Evolutionary conservation across 129 eudicot species (phyloP), one percentile per base, ranked within the genome.

Genomic region (Centella asiatica): DNA sequence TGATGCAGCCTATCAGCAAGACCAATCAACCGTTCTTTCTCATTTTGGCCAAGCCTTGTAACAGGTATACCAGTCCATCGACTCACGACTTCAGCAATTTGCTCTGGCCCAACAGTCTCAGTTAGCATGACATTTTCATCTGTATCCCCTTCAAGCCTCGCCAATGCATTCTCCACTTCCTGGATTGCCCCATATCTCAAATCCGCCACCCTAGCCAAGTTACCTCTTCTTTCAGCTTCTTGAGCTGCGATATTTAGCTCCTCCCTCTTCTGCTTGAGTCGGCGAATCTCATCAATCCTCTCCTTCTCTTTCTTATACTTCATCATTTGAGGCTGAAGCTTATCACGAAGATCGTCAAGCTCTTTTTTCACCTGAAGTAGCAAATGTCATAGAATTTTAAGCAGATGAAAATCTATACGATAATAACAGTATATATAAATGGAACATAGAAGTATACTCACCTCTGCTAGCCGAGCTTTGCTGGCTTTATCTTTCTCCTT

Each of bases 61-160:
- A 92, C 99, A 0, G 99, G 99, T 24, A 92, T 92, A 24, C 98
- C 98, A 20, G 98, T 87, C 99, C 99, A 92, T 0, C 99, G 86
- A 61, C 99, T 87, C 57, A 92, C 99, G 11, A 92, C 96, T 70
- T 92, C 99, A 12, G 99, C 90, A 24, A 92, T 92, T 63, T 92
- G 99, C 25, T 92, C 99, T 0, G 99, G 99, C 56, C 97, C 97
- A 15, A 90, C 97, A 0, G 90, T 77, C 69, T 90, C 97, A 0
- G 95, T 90, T 20, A 90, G 66, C 95, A 90, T 78, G 0, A 72
- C 74, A 31, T 73, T 74, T 49, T 86, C 95, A 48, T 62, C 82
- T 19, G 94, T 22, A 10, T 58, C 74, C 15, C 81, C 80, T 67
- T 90, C 95, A 4, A 90, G 81, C 60, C 28, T 86, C 28, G 95